A percentile compares a stretch with the other conserved stretches of the same genome.
phyloP scores from a whole-genome alignment of 1,139 yeast species.

The Blastobotrys ciferrii region DNA sequence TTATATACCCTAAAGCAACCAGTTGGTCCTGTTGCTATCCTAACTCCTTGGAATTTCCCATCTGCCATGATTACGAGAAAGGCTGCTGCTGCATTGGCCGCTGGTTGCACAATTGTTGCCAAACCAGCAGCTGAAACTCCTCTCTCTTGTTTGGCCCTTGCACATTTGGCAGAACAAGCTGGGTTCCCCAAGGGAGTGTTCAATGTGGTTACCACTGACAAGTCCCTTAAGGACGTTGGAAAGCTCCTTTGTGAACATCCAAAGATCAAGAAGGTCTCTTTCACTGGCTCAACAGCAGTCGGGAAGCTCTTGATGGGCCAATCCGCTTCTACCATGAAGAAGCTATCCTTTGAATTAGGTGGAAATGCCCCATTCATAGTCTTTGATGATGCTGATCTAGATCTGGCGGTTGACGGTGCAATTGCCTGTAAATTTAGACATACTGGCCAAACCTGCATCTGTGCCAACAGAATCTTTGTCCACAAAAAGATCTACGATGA shows the following conservation, averaged over 20 bases:
- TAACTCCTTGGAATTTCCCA: constrained; percentile 96
- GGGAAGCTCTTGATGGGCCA: constrained; percentile 78
- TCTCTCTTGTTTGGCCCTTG: constrained; percentile 75
- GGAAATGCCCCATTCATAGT: constrained; percentile 92
- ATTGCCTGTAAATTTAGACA: constrained; percentile 65
- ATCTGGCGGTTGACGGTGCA: constrained; percentile 69
- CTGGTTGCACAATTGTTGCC: constrained; percentile 85
- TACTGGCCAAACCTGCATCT: constrained; percentile 77
- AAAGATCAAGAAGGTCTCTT: constrained; percentile 70
- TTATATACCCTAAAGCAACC: constrained; percentile 70
- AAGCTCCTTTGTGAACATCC: constrained; percentile 64
- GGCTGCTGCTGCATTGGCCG: constrained; percentile 85
- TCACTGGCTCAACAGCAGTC: constrained; percentile 84
- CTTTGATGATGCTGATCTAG: constrained; percentile 76
- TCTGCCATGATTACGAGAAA: constrained; percentile 89
- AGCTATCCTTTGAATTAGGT: constrained; percentile 80
- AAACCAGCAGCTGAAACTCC: constrained; percentile 94
- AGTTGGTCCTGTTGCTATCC: constrained; percentile 84
- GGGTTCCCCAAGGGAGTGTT: constrained; percentile 81
- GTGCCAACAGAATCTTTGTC: constrained; percentile 70
- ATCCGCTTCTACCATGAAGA: constrained; percentile 71
- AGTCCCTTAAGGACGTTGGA: constrained; percentile 56
- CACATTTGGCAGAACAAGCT: constrained; percentile 64
- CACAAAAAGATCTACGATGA: constrained; percentile 58
- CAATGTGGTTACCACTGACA: constrained; percentile 57